Evolutionary conservation across 305 asterid species (phyloP), one percentile per base, ranked within the genome.

Genomic region (Ruellia speciosa): DNA sequence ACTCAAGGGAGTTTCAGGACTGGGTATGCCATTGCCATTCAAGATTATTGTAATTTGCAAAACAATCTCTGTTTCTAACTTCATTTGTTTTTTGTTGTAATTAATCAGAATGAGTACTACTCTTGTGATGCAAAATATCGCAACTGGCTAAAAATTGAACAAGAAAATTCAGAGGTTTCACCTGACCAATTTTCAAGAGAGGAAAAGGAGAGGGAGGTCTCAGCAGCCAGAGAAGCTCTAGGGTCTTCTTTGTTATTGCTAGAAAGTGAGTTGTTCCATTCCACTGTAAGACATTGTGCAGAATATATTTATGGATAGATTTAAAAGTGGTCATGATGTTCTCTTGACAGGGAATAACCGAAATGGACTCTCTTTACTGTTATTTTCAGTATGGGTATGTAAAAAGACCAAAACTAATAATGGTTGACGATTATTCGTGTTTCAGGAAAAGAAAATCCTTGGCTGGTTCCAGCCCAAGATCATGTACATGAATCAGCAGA

Each of bases 121-220:
- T 88, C 99, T 47, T 92, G 97, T 66, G 99, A 92, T 70, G 97
- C 90, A 64, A 92, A 81, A 41, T 92, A 84, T 65, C 96, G 99
- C 45, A 88, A 78, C 66, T 92, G 99, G 99, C 85, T 92, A 33
- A 81, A 84, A 71, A 62, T 82, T 66, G 85, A 82, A 60, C 70
- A 79, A 56, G 95, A 75, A 70, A 82, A 82, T 72, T 80, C 86
- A 1, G 92, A 81, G 70, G 85, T 86, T 72, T 74, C 84, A 51
- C 75, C 75, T 17, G 57, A 58, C 72, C 84, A 92, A 66, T 88
- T 92, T 62, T 88, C 99, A 52, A 58, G 12, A 12, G 99, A 82
- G 65, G 99, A 92, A 79, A 89, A 79, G 57, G 79, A 69, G 69
- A 79, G 85, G 75, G 90, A 78, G 54, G 70, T 79, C 56, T 49